These are phyloP conservation scores for Aspergillus unguis DNA, from an alignment of 2,329 filamentous ascomycete genomes.

Conservation along the genomic window DNA sequence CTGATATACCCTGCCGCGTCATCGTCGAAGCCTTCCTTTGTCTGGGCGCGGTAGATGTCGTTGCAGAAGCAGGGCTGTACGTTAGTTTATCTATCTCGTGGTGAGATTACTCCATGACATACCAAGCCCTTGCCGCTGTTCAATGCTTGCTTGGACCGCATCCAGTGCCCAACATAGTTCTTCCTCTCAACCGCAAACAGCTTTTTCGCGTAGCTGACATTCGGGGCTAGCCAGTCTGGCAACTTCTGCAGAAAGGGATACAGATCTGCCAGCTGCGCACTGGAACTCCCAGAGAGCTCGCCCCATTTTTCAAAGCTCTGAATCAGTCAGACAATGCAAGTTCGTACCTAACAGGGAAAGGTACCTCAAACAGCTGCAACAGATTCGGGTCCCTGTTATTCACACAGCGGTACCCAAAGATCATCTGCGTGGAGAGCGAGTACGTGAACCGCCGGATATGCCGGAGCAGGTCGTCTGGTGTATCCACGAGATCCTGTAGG, in stretches of 20 bases:
- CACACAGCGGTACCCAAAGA: constrained; percentile 47
- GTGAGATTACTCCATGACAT: too few species aligned
- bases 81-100: neutral
- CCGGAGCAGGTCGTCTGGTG: constrained; percentile 42
- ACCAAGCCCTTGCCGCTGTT: constrained; percentile 18
- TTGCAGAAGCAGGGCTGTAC: constrained; percentile 30
- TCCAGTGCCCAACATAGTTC: constrained; percentile 43
- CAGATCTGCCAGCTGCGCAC: constrained; percentile 39
- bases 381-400: constrained; percentile 43
- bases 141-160: constrained; percentile 39
- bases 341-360: too few species aligned
- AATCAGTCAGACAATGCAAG: too few species aligned
- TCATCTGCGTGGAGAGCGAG: constrained; percentile 50
- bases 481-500: constrained; percentile 46
- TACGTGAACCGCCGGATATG: constrained; percentile 50
- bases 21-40: constrained; percentile 30
- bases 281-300: too few species aligned
- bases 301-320: too few species aligned
- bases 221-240: constrained; percentile 41
- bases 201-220: constrained; percentile 38
- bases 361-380: constrained; percentile 31
- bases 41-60: constrained; percentile 28
- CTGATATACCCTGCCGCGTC: constrained; percentile 32
- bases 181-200: constrained; percentile 45
- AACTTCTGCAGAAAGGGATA: constrained; percentile 47